Evolutionary conservation across 306 rosid genomes (phyloP).

Genomic region (Arachis hypogaea): DNA sequence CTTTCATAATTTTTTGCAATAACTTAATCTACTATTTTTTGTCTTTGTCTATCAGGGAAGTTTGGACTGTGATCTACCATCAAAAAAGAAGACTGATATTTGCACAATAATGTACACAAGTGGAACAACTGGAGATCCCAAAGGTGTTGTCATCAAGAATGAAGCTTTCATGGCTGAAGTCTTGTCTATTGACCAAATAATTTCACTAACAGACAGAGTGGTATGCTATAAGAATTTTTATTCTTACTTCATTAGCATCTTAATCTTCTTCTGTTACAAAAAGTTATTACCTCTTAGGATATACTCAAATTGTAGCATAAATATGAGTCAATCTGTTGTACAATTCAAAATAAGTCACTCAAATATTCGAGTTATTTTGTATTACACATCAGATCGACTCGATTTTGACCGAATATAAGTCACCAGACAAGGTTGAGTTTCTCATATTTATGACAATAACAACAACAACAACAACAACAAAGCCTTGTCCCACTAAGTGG

Average conservation of each 20-base stretch:
- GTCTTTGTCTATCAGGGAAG: constrained; percentile 56
- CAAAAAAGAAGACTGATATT: constrained; percentile 61
- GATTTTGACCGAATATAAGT: too few relatives aligned
- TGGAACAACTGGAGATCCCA: constrained; percentile 97
- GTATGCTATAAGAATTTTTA: constrained; percentile 47
- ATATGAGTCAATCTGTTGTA: too few relatives aligned
- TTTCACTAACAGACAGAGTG: constrained; percentile 73
- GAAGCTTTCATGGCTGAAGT: constrained; percentile 82
- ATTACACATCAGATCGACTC: too few relatives aligned
- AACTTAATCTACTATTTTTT: not conserved
- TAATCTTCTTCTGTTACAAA: not conserved
- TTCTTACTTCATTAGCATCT: constrained; percentile 29
- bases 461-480: too few relatives aligned
- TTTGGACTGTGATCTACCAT: constrained; percentile 65
- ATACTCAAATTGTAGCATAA: too few relatives aligned
- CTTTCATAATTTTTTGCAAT: not conserved
- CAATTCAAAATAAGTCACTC: too few relatives aligned
- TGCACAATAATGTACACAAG: constrained; percentile 97
- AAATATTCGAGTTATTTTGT: too few relatives aligned
- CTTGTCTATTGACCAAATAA: constrained; percentile 76
- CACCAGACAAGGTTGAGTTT: not conserved
- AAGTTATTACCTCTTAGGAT: too few relatives aligned
- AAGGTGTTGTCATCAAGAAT: constrained; percentile 79
- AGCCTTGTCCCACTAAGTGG: too few relatives aligned
- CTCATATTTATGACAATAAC: not conserved